Conservation (phyloP, 306 rosid genomes). For the Pterocarpus santalinus region DNA sequence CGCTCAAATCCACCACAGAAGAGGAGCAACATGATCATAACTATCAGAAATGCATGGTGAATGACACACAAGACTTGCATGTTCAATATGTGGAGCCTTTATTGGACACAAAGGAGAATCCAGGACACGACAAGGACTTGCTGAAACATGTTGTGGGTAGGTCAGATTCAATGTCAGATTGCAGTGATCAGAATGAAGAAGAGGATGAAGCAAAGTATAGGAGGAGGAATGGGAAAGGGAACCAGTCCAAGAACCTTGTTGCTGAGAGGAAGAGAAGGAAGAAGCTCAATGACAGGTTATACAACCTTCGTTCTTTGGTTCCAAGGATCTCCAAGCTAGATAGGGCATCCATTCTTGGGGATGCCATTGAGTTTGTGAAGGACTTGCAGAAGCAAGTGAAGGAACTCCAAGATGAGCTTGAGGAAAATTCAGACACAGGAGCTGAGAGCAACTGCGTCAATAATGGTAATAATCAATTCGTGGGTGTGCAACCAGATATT, state of each 20-base stretch:
- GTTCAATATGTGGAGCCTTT: slow-evolving; percentile 55
- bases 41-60: slow-evolving; percentile 47
- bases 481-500: slow-evolving; percentile 49
- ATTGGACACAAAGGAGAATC: slow-evolving; percentile 60
- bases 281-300: slow-evolving; percentile 88
- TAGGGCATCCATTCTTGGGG: slow-evolving; percentile 91
- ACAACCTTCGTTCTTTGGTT: slow-evolving; percentile 87
- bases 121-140: slow-evolving; percentile 57
- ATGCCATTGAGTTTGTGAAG: slow-evolving; percentile 84
- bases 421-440: slow-evolving; percentile 72
- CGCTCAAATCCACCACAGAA: slow-evolving; percentile 45
- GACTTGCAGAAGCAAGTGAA: slow-evolving; percentile 81
- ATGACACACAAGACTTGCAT: neutral
- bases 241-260: slow-evolving; percentile 80
- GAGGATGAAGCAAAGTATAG: slow-evolving; percentile 78
- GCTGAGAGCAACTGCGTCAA: slow-evolving; percentile 49
- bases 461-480: slow-evolving; percentile 44
- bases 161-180: slow-evolving; percentile 81
- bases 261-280: slow-evolving; percentile 97
- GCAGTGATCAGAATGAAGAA: slow-evolving; percentile 86
- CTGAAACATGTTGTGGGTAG: slow-evolving; percentile 61
- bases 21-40: slow-evolving; percentile 36
- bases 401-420: slow-evolving; percentile 88
- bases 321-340: slow-evolving; percentile 92
- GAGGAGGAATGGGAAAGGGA: slow-evolving; percentile 73